Conservation (phyloP, 2,329 filamentous ascomycete species). For the Penicillium paneum region DNA sequence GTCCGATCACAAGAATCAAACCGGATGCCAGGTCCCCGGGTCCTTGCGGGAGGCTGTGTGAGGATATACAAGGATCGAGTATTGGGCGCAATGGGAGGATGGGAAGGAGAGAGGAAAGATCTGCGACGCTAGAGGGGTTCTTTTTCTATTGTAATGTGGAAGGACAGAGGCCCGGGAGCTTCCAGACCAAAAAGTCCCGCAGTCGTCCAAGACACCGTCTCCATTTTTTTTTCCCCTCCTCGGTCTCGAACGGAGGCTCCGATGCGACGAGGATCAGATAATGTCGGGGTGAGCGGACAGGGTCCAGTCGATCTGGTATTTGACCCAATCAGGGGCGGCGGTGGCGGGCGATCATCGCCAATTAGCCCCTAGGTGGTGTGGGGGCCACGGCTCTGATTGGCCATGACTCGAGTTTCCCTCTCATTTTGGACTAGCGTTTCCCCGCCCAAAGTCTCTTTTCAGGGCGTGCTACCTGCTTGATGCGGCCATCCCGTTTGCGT, state of each 20-base stretch:
- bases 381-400: neutral
- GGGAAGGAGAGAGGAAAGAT: neutral
- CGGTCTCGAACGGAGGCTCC: neutral
- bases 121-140: neutral
- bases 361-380: neutral
- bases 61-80: neutral
- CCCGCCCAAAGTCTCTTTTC: neutral
- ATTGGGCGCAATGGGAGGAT: neutral
- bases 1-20: neutral
- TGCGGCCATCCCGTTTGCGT: conserved; percentile 5
- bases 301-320: neutral
- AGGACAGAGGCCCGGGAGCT: neutral
- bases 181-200: neutral
- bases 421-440: neutral
- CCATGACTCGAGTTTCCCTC: accelerated
- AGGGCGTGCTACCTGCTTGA: neutral
- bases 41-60: neutral
- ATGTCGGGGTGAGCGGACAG: neutral
- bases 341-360: neutral
- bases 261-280: conserved; percentile 9
- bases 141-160: neutral
- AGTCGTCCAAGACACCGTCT: neutral
- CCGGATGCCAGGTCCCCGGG: neutral
- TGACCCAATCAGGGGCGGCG: neutral
- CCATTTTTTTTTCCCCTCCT: neutral